Base-by-base conservation (phyloP, 176 grass and related monocot species). In the Triticum dicoccoides region DNA sequence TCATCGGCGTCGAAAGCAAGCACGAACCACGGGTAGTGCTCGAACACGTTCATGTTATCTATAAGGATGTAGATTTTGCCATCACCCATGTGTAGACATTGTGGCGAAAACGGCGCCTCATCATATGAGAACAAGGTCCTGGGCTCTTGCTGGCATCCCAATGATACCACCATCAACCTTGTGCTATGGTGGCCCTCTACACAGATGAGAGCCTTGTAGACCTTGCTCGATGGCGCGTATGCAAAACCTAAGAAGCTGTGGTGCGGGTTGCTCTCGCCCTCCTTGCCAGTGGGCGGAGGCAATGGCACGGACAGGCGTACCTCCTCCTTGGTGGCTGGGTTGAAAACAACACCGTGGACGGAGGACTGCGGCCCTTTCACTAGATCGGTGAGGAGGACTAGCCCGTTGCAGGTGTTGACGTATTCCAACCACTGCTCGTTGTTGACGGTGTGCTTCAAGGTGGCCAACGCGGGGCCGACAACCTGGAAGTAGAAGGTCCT, bases 291-390 rank as follows among this genome's bases (percentile, higher is more conserved):
- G 2, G 64, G 64, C 5, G 5, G 11, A 2, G 69, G 35, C 20
- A 38, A 11, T 37, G 2, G 18, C 69, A 73, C 41, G 21, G 69
- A 44, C 5, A 73, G 69, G 9, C 9, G 38, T 23, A 8, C 44
- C 44, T 82, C 80, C 44, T 35, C 64, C 11, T 30, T 49, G 6
- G 64, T 82, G 29, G 80, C 80, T 20, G 45, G 45, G 65, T 82
- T 69, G 65, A 82, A 15, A 21, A 82, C 11, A 3, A 82, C 1
- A 20, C 9, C 65, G 0, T 2, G 2, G 11, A 65, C 6, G 25
- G 5, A 8, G 0, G 13, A 67, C 64, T 14, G 13, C 13, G 0
- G 4, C 13, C 47, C 47, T 51, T 6, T 0, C 21, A 1, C 9
- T 9, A 3, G 10, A 5, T 11, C 9, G 9, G 9, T 0, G 37